A percentile compares a stretch with the other conserved stretches of the same genome.
Conservation (phyloP, 1,139 yeast genomes). For the Waltiozyma sp. region DNA sequence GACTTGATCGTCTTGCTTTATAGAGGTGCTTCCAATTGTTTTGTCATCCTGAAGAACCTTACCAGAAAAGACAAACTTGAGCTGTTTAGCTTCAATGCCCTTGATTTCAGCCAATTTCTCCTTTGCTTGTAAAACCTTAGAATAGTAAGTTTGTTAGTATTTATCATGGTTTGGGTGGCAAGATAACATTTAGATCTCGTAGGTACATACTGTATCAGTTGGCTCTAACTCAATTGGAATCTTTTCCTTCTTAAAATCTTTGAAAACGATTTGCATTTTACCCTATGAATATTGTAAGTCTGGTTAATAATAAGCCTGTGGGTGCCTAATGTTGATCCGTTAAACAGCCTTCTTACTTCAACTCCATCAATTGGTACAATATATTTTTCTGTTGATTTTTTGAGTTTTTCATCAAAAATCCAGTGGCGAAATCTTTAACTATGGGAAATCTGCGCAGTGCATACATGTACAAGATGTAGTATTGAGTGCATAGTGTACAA, state of each 20-base stretch:
- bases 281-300: background rate
- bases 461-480: too few species aligned
- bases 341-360: too few species aligned
- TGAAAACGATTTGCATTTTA: slow-evolving; percentile 70
- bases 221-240: slow-evolving; percentile 71
- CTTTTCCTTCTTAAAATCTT: slow-evolving; percentile 88
- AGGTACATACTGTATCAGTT: slow-evolving; percentile 47
- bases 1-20: slow-evolving; percentile 83
- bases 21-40: slow-evolving; percentile 56
- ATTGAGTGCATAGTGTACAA: too few species aligned
- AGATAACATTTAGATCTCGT: background rate
- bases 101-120: slow-evolving; percentile 60
- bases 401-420: background rate
- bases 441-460: too few species aligned
- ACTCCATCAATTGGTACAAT: too few species aligned
- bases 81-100: slow-evolving; percentile 60
- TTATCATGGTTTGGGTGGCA: background rate
- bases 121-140: slow-evolving; percentile 55
- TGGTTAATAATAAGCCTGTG: too few species aligned
- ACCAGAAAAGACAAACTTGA: slow-evolving; percentile 85
- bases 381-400: too few species aligned
- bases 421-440: background rate
- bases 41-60: slow-evolving; percentile 82
- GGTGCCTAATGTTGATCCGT: too few species aligned
- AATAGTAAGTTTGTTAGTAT: slow-evolving; percentile 4